Percentiles rank a stretch among this genome's conserved stretches.
phyloP scores from a whole-genome alignment of 108 stramenopile genomes.

The Craspedostauros australis region DNA sequence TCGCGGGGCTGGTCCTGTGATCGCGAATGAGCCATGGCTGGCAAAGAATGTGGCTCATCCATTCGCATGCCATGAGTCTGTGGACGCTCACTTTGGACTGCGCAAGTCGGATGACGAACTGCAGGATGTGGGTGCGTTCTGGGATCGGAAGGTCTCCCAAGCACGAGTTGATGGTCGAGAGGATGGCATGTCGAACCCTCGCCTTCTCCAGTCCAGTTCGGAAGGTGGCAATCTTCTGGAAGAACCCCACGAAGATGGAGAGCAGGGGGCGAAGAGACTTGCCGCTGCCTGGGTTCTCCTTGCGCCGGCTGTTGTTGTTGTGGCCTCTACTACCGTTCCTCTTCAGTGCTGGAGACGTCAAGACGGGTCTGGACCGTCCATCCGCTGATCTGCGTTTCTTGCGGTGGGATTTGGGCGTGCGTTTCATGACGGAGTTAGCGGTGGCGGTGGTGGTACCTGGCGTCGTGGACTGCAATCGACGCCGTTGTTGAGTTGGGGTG shows the following conservation, averaged over 20 bases:
- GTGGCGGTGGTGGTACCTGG: too few species aligned
- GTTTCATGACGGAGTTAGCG: background rate
- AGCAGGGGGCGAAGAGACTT: constrained; percentile 35
- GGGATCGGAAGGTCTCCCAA: constrained; percentile 34
- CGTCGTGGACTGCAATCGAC: too few species aligned
- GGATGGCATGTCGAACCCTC: constrained; percentile 31
- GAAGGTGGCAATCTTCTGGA: constrained; percentile 67
- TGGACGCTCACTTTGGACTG: constrained; percentile 69
- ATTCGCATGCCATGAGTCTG: constrained; percentile 60
- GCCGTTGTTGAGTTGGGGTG: too few species aligned
- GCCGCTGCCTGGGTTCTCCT: background rate
- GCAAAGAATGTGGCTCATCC: constrained; percentile 47
- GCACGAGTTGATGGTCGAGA: constrained; percentile 31
- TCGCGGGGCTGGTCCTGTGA: constrained; percentile 16
- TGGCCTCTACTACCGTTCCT: constrained; percentile 2
- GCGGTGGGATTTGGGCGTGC: constrained; percentile 8
- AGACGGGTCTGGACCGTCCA: constrained; percentile 6
- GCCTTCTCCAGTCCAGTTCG: constrained; percentile 64
- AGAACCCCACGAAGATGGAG: constrained; percentile 52
- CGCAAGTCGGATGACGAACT: constrained; percentile 52
- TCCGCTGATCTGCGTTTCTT: constrained; percentile 12
- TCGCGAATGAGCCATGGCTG: constrained; percentile 58
- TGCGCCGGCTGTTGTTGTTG: background rate
- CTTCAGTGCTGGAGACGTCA: constrained; percentile 18
- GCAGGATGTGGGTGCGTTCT: constrained; percentile 48